Percentiles rank a stretch among this genome's conserved stretches.
phyloP scores from a whole-genome alignment of 192 early-diverging fungal genomes.

The Chytriomyces sp. region DNA sequence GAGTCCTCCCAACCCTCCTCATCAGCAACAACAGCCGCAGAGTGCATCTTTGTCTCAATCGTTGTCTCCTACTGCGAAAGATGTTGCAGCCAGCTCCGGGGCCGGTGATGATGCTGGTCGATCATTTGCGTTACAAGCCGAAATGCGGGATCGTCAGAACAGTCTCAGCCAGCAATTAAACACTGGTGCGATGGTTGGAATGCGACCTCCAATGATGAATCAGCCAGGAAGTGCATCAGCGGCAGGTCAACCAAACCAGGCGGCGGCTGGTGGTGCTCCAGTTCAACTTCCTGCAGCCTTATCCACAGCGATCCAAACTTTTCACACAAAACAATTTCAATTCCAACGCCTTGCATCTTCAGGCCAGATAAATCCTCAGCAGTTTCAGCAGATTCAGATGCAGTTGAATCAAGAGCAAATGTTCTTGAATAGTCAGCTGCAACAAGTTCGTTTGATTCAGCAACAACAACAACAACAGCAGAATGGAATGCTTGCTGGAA shows the following conservation, averaged over 20 bases:
- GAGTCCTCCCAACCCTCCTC: constrained; percentile 1
- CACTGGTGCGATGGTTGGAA: background rate
- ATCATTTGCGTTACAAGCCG: background rate
- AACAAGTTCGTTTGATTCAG: constrained; percentile 8
- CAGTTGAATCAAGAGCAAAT: constrained; percentile 30
- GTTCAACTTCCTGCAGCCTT: constrained; percentile 11
- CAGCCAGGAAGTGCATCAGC: background rate
- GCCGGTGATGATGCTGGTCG: constrained; percentile 1
- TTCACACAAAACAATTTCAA: constrained; percentile 20
- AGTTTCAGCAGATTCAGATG: constrained; percentile 25
- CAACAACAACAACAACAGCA: constrained; percentile 25
- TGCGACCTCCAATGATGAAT: background rate
- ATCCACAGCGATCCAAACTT: constrained; percentile 7
- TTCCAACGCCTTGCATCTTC: background rate
- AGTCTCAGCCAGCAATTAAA: background rate
- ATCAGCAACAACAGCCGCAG: constrained; percentile 24
- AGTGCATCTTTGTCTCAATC: background rate
- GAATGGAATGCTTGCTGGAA: no score
- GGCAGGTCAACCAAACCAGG: background rate
- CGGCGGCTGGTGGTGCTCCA: background rate
- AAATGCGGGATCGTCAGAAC: background rate
- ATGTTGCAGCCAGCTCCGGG: background rate
- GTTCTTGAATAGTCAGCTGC: constrained; percentile 14
- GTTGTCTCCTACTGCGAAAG: background rate
- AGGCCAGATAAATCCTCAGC: constrained; percentile 19